Evolutionary conservation across 2,329 filamentous ascomycete genomes (phyloP).

Genomic region (Cladophialophora yegresii): DNA sequence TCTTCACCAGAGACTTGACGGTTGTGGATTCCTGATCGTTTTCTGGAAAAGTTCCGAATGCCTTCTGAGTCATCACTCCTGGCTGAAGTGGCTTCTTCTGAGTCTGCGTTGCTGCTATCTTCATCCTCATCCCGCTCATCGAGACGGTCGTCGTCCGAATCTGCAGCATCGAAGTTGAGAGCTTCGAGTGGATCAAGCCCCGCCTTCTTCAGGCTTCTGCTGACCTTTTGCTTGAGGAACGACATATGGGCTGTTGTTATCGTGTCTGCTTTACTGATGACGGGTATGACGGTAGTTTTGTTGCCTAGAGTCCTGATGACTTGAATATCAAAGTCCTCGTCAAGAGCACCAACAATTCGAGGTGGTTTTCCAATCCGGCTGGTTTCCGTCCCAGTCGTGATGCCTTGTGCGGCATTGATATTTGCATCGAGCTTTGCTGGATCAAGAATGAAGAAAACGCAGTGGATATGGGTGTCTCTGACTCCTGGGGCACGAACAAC

Average conservation of each 20-base stretch:
- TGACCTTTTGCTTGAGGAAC: conserved; percentile 86
- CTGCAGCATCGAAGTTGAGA: conserved; percentile 79
- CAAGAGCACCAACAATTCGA: conserved; percentile 65
- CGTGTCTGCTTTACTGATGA: conserved; percentile 95
- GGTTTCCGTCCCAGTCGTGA: conserved; percentile 56
- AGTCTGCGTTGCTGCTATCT: conserved; percentile 41
- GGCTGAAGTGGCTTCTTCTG: conserved; percentile 36
- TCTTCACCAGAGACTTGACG: conserved; percentile 41
- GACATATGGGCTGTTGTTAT: conserved; percentile 95
- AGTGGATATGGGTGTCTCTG: conserved; percentile 96
- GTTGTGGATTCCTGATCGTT: conserved; percentile 33
- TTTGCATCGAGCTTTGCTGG: conserved; percentile 82
- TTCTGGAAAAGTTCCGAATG: conserved; percentile 23
- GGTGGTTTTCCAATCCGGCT: conserved; percentile 48
- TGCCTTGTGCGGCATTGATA: conserved; percentile 63
- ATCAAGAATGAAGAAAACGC: conserved; percentile 88
- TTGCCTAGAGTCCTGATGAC: conserved; percentile 83
- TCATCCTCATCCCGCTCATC: conserved; percentile 54
- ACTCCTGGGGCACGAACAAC: conserved; percentile 89
- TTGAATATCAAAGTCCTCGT: conserved; percentile 87
- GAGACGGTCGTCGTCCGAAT: conserved; percentile 64
- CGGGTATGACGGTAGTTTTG: conserved; percentile 92
- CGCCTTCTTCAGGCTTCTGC: conserved; percentile 80
- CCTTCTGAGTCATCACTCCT: conserved; percentile 34
- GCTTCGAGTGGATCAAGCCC: conserved; percentile 86